Base-by-base conservation (phyloP, 257 asterid species). In the Ocimum tenuiflorum region DNA sequence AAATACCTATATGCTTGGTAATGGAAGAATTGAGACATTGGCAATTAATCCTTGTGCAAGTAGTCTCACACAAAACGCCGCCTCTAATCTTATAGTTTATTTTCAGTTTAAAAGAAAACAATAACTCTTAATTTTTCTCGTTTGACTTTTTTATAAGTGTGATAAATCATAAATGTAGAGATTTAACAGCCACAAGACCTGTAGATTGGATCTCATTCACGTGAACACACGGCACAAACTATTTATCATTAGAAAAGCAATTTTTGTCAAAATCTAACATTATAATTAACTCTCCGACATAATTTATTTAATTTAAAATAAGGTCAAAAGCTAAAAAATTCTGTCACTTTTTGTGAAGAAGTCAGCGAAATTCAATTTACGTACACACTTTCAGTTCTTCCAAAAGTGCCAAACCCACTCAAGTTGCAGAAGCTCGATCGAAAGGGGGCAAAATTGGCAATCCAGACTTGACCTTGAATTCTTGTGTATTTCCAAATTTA, bases 141-240 rank as follows among this genome's bases (percentile, higher is more conserved):
- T n/a, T n/a, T n/a, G n/a, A n/a, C n/a, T n/a, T n/a, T n/a, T n/a
- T n/a, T n/a, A n/a, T n/a, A n/a, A n/a, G n/a, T n/a, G n/a, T n/a
- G 1, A 9, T 35, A 0, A 39, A 9, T 39, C 4, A 33, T 3
- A 1, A 35, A 2, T 0, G 1, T 7, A 22, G 20, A 45, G 8
- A 11, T 43, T 62, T 18, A 57, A 53, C 10, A 13, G 17, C 27
- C 49, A 52, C 74, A 62, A 29, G 75, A 39, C 18, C 45, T 13
- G 67, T 73, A 71, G 74, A 66, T 47, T 69, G 78, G 81, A 78
- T 70, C 78, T 72, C 14, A 47, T 62, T 27, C 75, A 61, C 75
- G 71, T 68, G 74, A 24, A n/a, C n/a, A n/a, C n/a, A n/a, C n/a
- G n/a, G n/a, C n/a, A n/a, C n/a, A n/a, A n/a, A n/a, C n/a, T n/a